Conservation (phyloP, 2,329 filamentous ascomycete species). For the Karstenula rhodostoma region DNA sequence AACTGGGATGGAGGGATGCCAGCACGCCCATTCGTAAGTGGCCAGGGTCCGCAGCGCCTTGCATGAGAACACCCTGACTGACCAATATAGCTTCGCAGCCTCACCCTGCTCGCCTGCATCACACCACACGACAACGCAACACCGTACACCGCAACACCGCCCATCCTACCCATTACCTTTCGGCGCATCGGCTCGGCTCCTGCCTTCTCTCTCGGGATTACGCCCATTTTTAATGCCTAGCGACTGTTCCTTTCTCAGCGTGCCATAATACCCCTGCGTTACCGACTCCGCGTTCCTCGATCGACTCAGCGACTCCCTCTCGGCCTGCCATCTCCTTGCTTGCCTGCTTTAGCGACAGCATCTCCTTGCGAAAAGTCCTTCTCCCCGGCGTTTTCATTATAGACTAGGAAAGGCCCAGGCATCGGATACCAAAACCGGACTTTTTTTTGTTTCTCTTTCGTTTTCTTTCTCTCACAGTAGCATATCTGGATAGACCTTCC, state of each 20-base stretch:
- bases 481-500: constrained; percentile 46
- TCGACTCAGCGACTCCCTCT: constrained; percentile 29
- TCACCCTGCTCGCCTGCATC: constrained; percentile 26
- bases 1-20: constrained; percentile 42
- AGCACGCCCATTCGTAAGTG: constrained; percentile 44
- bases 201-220: constrained; percentile 36
- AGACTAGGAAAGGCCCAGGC: constrained; percentile 51
- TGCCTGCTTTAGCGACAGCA: constrained; percentile 41
- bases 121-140: constrained; percentile 17
- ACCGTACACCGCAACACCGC: constrained; percentile 18
- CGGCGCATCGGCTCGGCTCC: constrained; percentile 27
- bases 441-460: constrained; percentile 36
- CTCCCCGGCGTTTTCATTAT: constrained; percentile 46
- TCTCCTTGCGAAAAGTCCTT: constrained; percentile 47
- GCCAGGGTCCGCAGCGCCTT: constrained; percentile 35
- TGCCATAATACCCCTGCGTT: constrained; percentile 48
- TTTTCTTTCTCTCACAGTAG: constrained; percentile 25
- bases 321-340: constrained; percentile 32
- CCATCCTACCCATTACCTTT: constrained; percentile 20
- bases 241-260: constrained; percentile 44
- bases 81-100: constrained; percentile 40
- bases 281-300: constrained; percentile 37
- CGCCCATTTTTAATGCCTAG: constrained; percentile 48
- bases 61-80: constrained; percentile 37
- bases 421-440: constrained; percentile 51